Base-by-base conservation (phyloP, 331 rosid genomes). In the Acacia concinna region DNA sequence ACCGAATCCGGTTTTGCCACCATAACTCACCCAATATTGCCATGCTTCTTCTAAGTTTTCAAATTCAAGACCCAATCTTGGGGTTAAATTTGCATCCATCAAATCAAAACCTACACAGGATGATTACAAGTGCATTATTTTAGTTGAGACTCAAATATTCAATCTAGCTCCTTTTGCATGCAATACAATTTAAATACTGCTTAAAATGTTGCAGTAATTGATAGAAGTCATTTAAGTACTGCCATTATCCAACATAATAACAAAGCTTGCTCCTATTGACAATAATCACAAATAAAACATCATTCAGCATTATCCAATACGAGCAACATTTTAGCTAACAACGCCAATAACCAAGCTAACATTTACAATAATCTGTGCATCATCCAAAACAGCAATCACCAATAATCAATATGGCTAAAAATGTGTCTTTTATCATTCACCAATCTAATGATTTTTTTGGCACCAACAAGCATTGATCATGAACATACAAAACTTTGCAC, bases 21-120 rank as follows among this genome's bases (percentile, higher is more conserved):
- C 66, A 59, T 27, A 59, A 59, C 20, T 59, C 35, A 27, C 35
- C 66, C 66, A 59, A 59, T 59, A 59, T 59, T 59, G 35, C 66
- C 66, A 59, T 0, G 66, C 66, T 27, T 59, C 66, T 27, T 59
- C 66, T 27, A 59, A 59, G 27, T 4, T 59, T 25, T 59, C 66
- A 59, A 59, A 59, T 27, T 59, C 66, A 59, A 59, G 66, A 12
- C 66, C 66, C 66, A 59, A 59, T 27, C 66, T 59, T 25, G 66
- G 66, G 35, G 10, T 59, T 59, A 59, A 11, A 59, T 59, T 59
- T 27, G 34, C 27, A 59, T 59, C 66, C 66, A 59, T 59, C 66
- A 11, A 59, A 59, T 59, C 8, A 59, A 10, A 11, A 27, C 66
- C 66, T 59, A 59, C 66, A 59, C 18, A 27, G 28, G 18, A 59